phyloP scores from a whole-genome alignment of 2,329 filamentous ascomycete species.

The Metarhizium rileyi region DNA sequence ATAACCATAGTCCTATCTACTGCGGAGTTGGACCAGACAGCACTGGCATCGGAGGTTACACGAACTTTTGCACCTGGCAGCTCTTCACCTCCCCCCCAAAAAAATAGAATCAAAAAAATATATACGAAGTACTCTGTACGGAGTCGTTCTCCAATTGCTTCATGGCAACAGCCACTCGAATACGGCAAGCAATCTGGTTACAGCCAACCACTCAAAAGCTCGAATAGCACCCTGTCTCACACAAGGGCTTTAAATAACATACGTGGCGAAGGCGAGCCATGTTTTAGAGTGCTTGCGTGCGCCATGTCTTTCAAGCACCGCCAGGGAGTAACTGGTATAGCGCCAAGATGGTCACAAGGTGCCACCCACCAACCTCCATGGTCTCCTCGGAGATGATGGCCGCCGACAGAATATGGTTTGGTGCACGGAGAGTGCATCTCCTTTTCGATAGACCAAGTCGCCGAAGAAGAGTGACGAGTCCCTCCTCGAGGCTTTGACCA shows the following conservation, averaged over 20 bases:
- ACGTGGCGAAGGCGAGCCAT: background rate
- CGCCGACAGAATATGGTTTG: background rate
- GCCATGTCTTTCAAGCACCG: background rate
- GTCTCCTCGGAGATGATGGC: background rate
- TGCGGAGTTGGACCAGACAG: too few relatives aligned
- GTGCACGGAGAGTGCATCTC: background rate
- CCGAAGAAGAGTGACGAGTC: background rate
- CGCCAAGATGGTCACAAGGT: conserved; percentile 3
- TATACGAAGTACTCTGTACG: too few relatives aligned
- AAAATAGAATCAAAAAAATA: too few relatives aligned
- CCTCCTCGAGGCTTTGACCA: background rate
- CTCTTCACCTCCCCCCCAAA: too few relatives aligned
- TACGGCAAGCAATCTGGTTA: background rate
- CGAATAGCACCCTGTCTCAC: background rate
- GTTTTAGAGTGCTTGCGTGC: background rate
- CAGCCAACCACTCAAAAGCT: background rate
- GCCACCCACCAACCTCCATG: background rate
- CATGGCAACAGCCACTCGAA: too few relatives aligned
- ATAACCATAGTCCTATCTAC: too few relatives aligned
- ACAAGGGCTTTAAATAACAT: too few relatives aligned
- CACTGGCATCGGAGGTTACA: too few relatives aligned
- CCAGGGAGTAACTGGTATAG: background rate
- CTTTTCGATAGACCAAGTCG: too few relatives aligned
- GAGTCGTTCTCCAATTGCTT: too few relatives aligned
- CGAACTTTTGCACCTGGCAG: too few relatives aligned